These are phyloP conservation scores for Przewalskia tangutica DNA, from an alignment of 257 asterid species.

Conservation along the genomic window DNA sequence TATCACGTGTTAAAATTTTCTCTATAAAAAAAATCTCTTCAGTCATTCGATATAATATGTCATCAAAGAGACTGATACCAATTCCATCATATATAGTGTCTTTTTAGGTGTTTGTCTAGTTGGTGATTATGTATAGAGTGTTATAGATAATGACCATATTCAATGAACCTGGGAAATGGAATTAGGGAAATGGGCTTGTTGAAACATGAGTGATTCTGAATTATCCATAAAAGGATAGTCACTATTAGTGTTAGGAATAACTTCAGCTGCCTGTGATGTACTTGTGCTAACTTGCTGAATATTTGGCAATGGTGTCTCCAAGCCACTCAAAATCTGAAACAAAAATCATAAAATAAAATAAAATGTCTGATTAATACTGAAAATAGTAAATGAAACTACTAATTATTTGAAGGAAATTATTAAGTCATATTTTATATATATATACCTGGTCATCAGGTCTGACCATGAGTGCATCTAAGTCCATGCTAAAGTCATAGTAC, in stretches of 20 bases:
- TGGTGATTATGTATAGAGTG: neutral
- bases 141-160: neutral
- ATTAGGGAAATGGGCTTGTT: constrained; percentile 27
- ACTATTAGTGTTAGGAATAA: constrained; percentile 10
- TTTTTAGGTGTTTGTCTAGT: neutral
- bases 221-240: constrained; percentile 27
- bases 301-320: constrained; percentile 28
- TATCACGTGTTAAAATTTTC: neutral
- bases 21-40: too few species aligned
- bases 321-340: constrained; percentile 35
- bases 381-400: neutral
- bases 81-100: neutral
- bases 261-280: constrained; percentile 6
- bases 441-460: constrained; percentile 60
- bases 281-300: constrained; percentile 26
- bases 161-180: constrained; percentile 4
- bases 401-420: neutral
- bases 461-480: constrained; percentile 49
- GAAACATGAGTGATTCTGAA: constrained; percentile 32
- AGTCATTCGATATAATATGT: neutral
- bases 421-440: neutral
- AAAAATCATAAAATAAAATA: neutral
- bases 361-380: neutral
- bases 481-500: constrained; percentile 62
- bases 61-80: neutral